These are phyloP conservation scores for Phytophthora meadii DNA, from an alignment of 352 stramenopile species.

Conservation along the genomic window DNA sequence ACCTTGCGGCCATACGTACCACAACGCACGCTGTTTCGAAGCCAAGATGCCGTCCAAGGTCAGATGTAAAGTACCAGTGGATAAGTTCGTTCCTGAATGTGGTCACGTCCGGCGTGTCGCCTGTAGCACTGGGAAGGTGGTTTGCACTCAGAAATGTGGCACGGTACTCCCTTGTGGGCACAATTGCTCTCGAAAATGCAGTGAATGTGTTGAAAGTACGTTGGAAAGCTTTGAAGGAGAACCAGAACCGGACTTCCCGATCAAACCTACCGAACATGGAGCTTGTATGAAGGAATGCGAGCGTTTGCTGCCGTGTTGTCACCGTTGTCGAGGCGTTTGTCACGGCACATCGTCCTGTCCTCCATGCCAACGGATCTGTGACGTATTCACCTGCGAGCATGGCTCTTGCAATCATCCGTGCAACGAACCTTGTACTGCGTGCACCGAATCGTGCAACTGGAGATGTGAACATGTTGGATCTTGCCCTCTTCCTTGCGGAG, in stretches of 20 bases:
- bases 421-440: slow-evolving; percentile 64
- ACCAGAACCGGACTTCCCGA: slow-evolving; percentile 31
- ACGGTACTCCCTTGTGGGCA: slow-evolving; percentile 44
- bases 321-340: slow-evolving; percentile 64
- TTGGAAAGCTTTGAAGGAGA: slow-evolving; percentile 27
- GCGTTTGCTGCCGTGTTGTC: slow-evolving; percentile 66
- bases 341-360: slow-evolving; percentile 57
- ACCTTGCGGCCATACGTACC: slow-evolving; percentile 61
- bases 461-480: slow-evolving; percentile 61
- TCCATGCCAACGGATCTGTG: slow-evolving; percentile 61
- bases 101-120: slow-evolving; percentile 37
- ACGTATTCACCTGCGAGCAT: slow-evolving; percentile 64
- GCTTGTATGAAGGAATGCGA: slow-evolving; percentile 70
- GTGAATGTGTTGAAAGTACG: slow-evolving; percentile 42
- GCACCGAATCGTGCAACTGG: slow-evolving; percentile 77
- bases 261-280: slow-evolving; percentile 47
- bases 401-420: slow-evolving; percentile 61
- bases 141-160: slow-evolving; percentile 35
- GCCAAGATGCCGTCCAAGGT: slow-evolving; percentile 23
- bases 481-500: slow-evolving; percentile 68
- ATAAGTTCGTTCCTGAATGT: slow-evolving; percentile 41
- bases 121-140: slow-evolving; percentile 27
- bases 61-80: slow-evolving; percentile 32
- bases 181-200: slow-evolving; percentile 44
- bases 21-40: slow-evolving; percentile 38